Evolutionary conservation across 208 protist genomes (phyloP), one percentile per base, ranked within the genome.

Genomic region (Leishmania tarentolae): DNA sequence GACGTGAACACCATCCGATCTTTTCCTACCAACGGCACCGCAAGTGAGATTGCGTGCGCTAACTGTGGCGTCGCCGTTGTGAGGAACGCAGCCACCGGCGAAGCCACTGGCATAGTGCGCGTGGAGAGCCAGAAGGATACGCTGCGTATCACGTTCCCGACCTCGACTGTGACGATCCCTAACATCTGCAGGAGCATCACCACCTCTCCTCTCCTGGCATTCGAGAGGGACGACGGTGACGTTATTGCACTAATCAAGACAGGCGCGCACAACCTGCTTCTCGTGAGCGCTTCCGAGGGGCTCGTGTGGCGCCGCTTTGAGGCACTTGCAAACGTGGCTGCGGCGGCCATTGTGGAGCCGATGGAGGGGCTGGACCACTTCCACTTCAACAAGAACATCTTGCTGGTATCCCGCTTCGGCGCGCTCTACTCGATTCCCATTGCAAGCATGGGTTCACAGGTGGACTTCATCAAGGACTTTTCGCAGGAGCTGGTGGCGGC

Each of bases 271-370:
- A 86, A 97, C 85, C 78, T 97, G 35, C 44, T 92, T 50, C 90
- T 94, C 8, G 87, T 96, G 17, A 85, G 57, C n/a, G 83, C 79
- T 2, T 56, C 77, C 11, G 46, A 57, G 1, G 90, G 86, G 4
- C 66, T 92, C 6, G 56, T 93, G 56, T 98, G 94, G 93, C 86
- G 94, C 78, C 91, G 94, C 53, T 73, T 61, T 46, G 94, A 98
- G 71, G 92, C 90, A 5, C 87, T 98, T 8, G 82, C 90, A 17
- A 77, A 80, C 72, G 85, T 86, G 61, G 80, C 86, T 28, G 90
- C 84, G 24, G 86, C 83, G 61, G 71, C 90, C 24, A 91, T 98
- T 72, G 84, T 83, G 28, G 83, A 91, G 50, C 90, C 88, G 24
- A 70, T 84, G 68, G 81, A 53, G 46, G 21, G 72, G 17, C 76